These are phyloP conservation scores for Claviceps capensis DNA, from an alignment of 2,329 filamentous ascomycete species.

Conservation along the genomic window DNA sequence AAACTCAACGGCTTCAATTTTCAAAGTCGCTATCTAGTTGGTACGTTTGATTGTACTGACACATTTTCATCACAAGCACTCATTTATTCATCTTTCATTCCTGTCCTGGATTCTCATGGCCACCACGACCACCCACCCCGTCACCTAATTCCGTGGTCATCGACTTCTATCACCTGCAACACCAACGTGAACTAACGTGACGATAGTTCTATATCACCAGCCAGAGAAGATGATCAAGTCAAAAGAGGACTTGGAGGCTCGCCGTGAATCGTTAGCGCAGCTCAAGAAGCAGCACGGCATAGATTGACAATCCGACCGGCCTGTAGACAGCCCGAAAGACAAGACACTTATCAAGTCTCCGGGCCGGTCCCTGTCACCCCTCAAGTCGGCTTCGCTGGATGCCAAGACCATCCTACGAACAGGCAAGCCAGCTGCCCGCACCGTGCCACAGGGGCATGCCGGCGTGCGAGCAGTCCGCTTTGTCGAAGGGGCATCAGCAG, in stretches of 20 bases:
- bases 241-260: slow-evolving; percentile 85
- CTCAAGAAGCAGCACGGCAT: slow-evolving; percentile 97
- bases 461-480: slow-evolving; percentile 28
- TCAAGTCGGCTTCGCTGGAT: slow-evolving; percentile 25
- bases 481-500: slow-evolving; percentile 24
- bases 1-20: slow-evolving; percentile 99
- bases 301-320: slow-evolving; percentile 80
- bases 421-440: slow-evolving; percentile 22
- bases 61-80: slow-evolving; percentile 4
- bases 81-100: not conserved
- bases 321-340: slow-evolving; percentile 37
- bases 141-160: not conserved
- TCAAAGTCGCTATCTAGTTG: slow-evolving; percentile 96
- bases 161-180: not conserved
- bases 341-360: slow-evolving; percentile 35
- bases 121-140: not conserved
- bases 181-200: not conserved
- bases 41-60: slow-evolving; percentile 35
- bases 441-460: slow-evolving; percentile 22
- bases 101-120: not conserved
- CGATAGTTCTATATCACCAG: slow-evolving; percentile 47
- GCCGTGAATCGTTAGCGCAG: slow-evolving; percentile 94
- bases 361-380: slow-evolving; percentile 45
- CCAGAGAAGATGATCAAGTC: slow-evolving; percentile 60
- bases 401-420: slow-evolving; percentile 31